These are phyloP conservation scores for Neofusicoccum parvum DNA, from an alignment of 2,329 filamentous ascomycete genomes.

Conservation along the genomic window DNA sequence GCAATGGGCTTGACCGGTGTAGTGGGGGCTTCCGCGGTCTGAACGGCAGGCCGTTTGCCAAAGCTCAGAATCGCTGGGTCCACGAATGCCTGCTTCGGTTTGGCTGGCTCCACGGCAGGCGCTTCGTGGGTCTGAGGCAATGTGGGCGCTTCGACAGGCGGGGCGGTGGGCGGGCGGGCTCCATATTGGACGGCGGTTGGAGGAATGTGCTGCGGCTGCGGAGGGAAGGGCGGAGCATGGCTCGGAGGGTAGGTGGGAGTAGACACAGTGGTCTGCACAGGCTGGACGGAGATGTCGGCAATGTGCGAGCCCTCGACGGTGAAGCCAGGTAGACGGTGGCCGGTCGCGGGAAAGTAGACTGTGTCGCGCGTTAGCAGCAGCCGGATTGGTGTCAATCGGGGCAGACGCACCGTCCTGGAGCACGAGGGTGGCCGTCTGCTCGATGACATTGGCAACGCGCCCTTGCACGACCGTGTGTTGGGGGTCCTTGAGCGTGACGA, in stretches of 20 bases:
- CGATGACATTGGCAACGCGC: constrained; percentile 69
- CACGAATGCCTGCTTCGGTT: constrained; percentile 57
- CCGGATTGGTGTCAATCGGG: not conserved
- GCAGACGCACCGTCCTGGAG: constrained; percentile 66
- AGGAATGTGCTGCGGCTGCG: constrained; percentile 14
- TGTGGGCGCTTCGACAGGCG: constrained; percentile 28
- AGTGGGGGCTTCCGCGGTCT: constrained; percentile 38
- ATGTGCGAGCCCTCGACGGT: constrained; percentile 61
- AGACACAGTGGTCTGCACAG: constrained; percentile 29
- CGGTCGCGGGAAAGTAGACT: constrained; percentile 59
- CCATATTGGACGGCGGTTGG: constrained; percentile 29
- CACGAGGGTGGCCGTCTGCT: constrained; percentile 62
- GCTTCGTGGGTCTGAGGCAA: not conserved
- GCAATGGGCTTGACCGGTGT: constrained; percentile 47
- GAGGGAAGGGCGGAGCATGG: constrained; percentile 20
- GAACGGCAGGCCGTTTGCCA: constrained; percentile 36
- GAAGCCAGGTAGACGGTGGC: constrained; percentile 55
- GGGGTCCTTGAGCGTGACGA: constrained; percentile 70
- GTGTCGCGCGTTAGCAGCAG: constrained; percentile 15
- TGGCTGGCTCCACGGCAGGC: constrained; percentile 23
- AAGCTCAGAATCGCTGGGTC: constrained; percentile 83
- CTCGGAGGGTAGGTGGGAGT: constrained; percentile 19
- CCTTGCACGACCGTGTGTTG: constrained; percentile 68
- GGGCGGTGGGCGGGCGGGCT: constrained; percentile 22
- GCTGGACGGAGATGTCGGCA: constrained; percentile 59